Evolutionary conservation across 108 stramenopile genomes (phyloP).

Genomic region (Stephanodiscus minutulus): DNA sequence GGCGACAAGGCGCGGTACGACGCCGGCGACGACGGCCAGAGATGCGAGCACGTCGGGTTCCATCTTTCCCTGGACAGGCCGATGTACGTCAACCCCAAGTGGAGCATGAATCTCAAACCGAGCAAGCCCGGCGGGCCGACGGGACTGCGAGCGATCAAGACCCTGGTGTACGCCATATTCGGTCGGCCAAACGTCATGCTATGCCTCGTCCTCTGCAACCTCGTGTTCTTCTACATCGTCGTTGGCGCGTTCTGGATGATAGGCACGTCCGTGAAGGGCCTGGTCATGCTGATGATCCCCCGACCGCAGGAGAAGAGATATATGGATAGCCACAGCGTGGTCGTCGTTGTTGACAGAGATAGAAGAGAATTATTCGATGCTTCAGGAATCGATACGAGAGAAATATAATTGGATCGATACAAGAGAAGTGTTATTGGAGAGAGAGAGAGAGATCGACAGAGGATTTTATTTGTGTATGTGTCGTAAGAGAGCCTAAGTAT

Average conservation of each 20-base stretch:
- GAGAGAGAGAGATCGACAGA: not conserved
- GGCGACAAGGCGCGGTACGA: slow-evolving; percentile 45
- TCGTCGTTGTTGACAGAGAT: slow-evolving; percentile 1
- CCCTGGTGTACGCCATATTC: slow-evolving; percentile 36
- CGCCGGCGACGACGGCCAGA: slow-evolving; percentile 53
- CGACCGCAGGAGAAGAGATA: slow-evolving; percentile 1
- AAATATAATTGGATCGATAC: slow-evolving; percentile 5
- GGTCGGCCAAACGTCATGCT: slow-evolving; percentile 44
- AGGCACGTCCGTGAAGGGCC: slow-evolving; percentile 29
- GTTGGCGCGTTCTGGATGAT: slow-evolving; percentile 35
- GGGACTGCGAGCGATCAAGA: slow-evolving; percentile 47
- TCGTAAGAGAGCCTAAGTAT: not conserved
- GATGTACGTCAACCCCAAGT: slow-evolving; percentile 63
- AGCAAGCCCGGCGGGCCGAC: slow-evolving; percentile 60
- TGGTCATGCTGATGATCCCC: slow-evolving; percentile 19
- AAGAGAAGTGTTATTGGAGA: not conserved
- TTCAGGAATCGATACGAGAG: slow-evolving; percentile 21
- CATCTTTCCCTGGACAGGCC: slow-evolving; percentile 36
- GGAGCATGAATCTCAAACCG: slow-evolving; percentile 56
- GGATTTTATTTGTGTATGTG: slow-evolving; percentile 3
- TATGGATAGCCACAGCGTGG: not conserved
- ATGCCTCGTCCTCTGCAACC: slow-evolving; percentile 22
- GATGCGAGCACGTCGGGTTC: slow-evolving; percentile 63
- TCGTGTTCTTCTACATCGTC: slow-evolving; percentile 35
- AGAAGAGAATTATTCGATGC: slow-evolving; percentile 14